Percentiles rank a stretch among this genome's conserved stretches.
These are phyloP conservation scores for Lentinula detonsa DNA, from an alignment of 768 basidiomycete species.

Conservation along the genomic window DNA sequence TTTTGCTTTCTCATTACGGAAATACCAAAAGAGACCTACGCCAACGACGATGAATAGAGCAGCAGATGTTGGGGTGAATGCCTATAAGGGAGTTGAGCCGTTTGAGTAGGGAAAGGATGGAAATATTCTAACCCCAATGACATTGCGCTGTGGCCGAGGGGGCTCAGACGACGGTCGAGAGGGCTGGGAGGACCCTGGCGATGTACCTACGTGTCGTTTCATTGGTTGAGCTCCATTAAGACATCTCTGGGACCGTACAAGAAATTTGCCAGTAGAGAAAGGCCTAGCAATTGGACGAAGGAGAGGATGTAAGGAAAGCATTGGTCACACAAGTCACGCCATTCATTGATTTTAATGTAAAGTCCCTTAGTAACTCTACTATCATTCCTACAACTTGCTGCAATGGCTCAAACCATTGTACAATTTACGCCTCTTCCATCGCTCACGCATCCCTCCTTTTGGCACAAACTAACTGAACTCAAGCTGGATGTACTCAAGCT, in stretches of 20 bases:
- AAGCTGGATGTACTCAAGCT: conserved; percentile 91
- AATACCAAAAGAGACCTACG: conserved; percentile 79
- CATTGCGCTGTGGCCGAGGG: conserved; percentile 5
- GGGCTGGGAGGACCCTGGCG: not conserved
- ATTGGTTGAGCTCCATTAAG: not conserved
- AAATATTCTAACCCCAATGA: conserved; percentile 12
- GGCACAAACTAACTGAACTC: conserved; percentile 82
- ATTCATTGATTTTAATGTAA: no score
- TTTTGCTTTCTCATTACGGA: conserved; percentile 79
- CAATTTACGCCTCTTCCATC: conserved; percentile 90
- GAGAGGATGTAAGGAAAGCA: not conserved
- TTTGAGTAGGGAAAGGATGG: not conserved
- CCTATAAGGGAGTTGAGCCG: conserved; percentile 37
- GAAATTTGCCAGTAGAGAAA: not conserved
- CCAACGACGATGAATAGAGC: conserved; percentile 82
- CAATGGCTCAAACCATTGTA: conserved; percentile 49
- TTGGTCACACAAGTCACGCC: not conserved
- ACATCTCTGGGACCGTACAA: not conserved
- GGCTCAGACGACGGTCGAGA: not conserved
- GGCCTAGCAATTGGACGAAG: not conserved
- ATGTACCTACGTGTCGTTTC: not conserved
- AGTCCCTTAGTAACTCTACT: no score
- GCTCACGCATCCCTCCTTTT: conserved; percentile 85
- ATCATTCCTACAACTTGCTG: conserved; percentile 1
- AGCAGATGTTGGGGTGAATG: conserved; percentile 87